Evolutionary conservation across 176 grass and related monocot species (phyloP), one percentile per base, ranked within the genome.

Genomic region (Bonia amplexicaulis): DNA sequence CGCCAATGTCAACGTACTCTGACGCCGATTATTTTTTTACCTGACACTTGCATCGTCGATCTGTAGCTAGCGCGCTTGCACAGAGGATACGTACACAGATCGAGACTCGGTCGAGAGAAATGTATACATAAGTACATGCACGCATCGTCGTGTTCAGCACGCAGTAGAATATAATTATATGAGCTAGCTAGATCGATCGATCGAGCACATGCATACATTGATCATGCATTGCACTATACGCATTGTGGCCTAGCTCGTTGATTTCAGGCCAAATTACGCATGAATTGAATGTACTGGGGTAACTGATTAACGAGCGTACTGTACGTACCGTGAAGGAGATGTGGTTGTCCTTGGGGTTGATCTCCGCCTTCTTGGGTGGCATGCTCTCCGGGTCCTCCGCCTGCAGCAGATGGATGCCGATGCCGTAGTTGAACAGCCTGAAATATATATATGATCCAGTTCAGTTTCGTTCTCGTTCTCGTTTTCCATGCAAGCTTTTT

Each of bases 271-370:
- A 26, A 58, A 58, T 10, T n/a, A 58, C n/a, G 55, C 22, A 23
- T 12, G 58, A 5, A 49, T 48, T 3, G 0, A 37, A 37, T 40
- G 39, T 40, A 40, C 39, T 40, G 39, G 6, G 6, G 6, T 41
- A 41, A 42, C 41, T 42, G 7, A 9, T 22, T 22, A 3, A 22
- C 52, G 41, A 13, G 2, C 11, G 23, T 23, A 57, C 57, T 11
- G 23, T 23, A 57, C 57, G 9, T 84, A 84, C 82, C 23, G 83
- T 89, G 87, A 97, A 97, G 48, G 95, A 97, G 74, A 97, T 95
- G 71, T 97, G 95, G 33, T 95, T 95, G 39, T 97, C 95, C 54
- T 93, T 97, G n/a, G 95, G 95, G 62, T 97, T 80, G 67, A 97
- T 97, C 89, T 93, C 89, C 58, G 58, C 54, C 76, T 97, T 93